A percentile compares a stretch with the other conserved stretches of the same genome.
These are phyloP conservation scores for Fibroporia radiculosa DNA, from an alignment of 768 basidiomycete genomes.

Conservation along the genomic window DNA sequence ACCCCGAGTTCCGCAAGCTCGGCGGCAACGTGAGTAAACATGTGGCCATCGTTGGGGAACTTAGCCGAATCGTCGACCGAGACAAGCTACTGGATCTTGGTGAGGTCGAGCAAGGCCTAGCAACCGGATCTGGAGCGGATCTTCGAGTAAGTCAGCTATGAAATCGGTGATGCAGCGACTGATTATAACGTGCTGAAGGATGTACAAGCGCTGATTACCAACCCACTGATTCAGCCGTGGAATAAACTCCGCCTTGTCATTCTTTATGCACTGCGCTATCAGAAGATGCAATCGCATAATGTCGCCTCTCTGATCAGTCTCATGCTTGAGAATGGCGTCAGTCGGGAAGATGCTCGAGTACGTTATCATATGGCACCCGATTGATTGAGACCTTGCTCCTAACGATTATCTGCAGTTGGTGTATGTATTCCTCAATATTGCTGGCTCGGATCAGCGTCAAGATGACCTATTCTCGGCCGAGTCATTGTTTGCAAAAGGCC, in stretches of 20 bases:
- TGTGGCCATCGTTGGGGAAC: constrained; percentile 92
- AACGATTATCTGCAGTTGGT: constrained; percentile 61
- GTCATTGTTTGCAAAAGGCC: constrained; percentile 87
- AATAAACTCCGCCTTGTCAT: constrained; percentile 89
- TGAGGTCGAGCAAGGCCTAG: constrained; percentile 94
- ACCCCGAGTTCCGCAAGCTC: constrained; percentile 93
- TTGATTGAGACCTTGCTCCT: constrained; percentile 6
- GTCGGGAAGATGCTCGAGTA: constrained; percentile 70
- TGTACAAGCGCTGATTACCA: constrained; percentile 72
- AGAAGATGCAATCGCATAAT: constrained; percentile 78
- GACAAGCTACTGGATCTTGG: constrained; percentile 85
- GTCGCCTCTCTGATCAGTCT: constrained; percentile 74
- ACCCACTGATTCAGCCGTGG: constrained; percentile 58
- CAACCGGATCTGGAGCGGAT: constrained; percentile 87
- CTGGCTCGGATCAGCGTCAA: constrained; percentile 93
- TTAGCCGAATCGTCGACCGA: constrained; percentile 81
- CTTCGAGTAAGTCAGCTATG: constrained; percentile 49
- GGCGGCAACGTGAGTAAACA: constrained; percentile 99
- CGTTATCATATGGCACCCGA: neutral
- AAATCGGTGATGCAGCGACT: neutral
- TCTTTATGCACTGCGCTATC: constrained; percentile 89
- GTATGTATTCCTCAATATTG: constrained; percentile 85
- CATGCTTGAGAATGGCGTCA: constrained; percentile 67
- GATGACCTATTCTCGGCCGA: constrained; percentile 96
- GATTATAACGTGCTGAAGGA: constrained; percentile 35